Evolutionary conservation across 805 yeast species (phyloP).

Genomic region (Nakazawaea pomicola): DNA sequence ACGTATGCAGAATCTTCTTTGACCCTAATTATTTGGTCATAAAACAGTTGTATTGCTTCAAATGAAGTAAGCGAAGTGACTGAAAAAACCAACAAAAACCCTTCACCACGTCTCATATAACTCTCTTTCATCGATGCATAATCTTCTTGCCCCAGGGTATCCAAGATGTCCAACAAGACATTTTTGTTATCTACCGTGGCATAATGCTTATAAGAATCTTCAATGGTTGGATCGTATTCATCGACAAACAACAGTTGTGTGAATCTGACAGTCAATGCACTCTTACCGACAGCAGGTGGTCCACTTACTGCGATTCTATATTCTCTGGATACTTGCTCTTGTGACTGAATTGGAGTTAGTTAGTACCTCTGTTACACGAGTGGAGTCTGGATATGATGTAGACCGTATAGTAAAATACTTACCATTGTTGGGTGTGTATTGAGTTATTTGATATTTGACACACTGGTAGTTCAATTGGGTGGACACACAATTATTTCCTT

Average conservation of each 20-base stretch:
- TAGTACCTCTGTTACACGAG: too few species aligned
- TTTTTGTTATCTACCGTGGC: constrained; percentile 78
- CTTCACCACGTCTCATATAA: constrained; percentile 95
- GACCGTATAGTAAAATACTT: too few species aligned
- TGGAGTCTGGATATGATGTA: too few species aligned
- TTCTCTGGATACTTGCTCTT: constrained; percentile 40
- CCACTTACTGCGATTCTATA: constrained; percentile 95
- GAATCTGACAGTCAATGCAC: constrained; percentile 91
- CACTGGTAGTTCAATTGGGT: too few species aligned
- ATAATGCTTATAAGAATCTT: constrained; percentile 85
- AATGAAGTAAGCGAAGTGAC: constrained; percentile 82
- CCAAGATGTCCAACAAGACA: constrained; percentile 80
- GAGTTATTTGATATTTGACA: too few species aligned
- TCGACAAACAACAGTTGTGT: constrained; percentile 94
- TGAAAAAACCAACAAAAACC: constrained; percentile 83
- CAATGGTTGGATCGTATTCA: constrained; percentile 98
- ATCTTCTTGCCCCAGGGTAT: constrained; percentile 98
- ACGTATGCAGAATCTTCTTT: constrained; percentile 54
- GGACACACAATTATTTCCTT: too few species aligned
- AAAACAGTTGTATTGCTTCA: constrained; percentile 77
- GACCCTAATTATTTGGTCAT: constrained; percentile 38
- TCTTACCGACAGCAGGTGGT: constrained; percentile 98
- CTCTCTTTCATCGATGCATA: constrained; percentile 91
- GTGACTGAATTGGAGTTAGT: not conserved
- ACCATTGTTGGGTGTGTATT: too few species aligned